A percentile compares a stretch with the other conserved stretches of the same genome.
These are phyloP conservation scores for Quercus tomentella DNA, from an alignment of 331 rosid species.

Conservation along the genomic window DNA sequence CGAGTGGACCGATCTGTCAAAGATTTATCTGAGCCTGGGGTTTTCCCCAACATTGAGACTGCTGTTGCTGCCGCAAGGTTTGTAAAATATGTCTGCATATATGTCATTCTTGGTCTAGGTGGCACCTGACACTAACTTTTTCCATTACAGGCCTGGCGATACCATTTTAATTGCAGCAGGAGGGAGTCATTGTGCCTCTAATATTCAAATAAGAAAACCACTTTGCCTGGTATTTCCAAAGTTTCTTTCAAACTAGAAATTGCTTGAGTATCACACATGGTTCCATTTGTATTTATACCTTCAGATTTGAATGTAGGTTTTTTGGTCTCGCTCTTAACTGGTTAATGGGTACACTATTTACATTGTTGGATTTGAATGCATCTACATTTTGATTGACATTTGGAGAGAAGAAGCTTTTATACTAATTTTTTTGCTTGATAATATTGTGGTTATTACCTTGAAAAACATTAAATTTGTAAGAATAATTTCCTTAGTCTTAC, in stretches of 20 bases:
- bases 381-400: neutral
- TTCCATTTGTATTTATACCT: neutral
- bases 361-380: neutral
- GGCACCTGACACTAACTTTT: constrained; percentile 8
- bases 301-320: neutral
- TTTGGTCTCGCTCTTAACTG: neutral
- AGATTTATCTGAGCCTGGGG: constrained; percentile 64
- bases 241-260: neutral
- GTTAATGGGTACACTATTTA: neutral
- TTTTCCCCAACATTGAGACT: constrained; percentile 78
- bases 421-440: neutral
- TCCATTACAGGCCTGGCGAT: constrained; percentile 72
- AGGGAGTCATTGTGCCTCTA: constrained; percentile 63
- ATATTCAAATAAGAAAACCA: constrained; percentile 82
- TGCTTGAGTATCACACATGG: neutral
- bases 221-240: constrained; percentile 75
- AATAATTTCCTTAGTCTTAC: neutral
- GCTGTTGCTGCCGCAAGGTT: constrained; percentile 92
- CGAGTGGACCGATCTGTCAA: constrained; percentile 82
- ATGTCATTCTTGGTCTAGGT: neutral
- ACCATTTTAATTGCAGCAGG: constrained; percentile 92
- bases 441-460: neutral
- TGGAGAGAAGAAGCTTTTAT: neutral
- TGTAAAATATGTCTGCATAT: constrained; percentile 15
- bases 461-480: neutral